Evolutionary conservation across 352 stramenopile species (phyloP), one percentile per base, ranked within the genome.

Genomic region (Globisporangium uncinulatum): DNA sequence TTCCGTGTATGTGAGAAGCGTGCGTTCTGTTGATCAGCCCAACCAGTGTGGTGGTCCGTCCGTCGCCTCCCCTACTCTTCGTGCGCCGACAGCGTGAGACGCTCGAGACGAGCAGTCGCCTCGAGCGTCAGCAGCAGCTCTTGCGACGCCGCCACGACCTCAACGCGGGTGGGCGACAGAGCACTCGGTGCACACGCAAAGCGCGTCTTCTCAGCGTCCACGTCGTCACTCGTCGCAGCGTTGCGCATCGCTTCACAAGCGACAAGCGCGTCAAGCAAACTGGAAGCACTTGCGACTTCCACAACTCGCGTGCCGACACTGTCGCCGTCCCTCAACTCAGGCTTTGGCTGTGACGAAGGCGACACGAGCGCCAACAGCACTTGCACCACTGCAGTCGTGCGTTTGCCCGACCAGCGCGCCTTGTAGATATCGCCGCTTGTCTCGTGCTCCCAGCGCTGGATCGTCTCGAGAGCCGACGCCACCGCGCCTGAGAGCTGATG

Each of bases 121-220:
- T 46, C 52, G 11, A 56, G 46, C 39, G 29, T 37, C 15, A 29
- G 20, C n/a, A 65, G 46, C 21, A 65, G 29, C 45, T 59, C 46
- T 1, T 19, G n/a, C 24, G 59, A 37, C 20, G 29, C 45, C 14
- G 51, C 59, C 4, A 36, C n/a, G 14, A 57, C 32, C 0, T 60
- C 39, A 11, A 65, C 21, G 4, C 46, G 34, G 6, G 43, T 21
- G 24, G 29, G 11, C 10, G n/a, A 15, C 20, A 63, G 20, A 15
- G 8, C 52, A 41, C 59, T 60, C 13, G 59, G 46, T 20, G 37
- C 47, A 19, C 59, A 60, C n/a, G 47, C 17, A 13, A 65, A 55
- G 3, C 39, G 1, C 15, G n/a, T 19, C 2, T 32, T 29, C n/a
- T 17, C n/a, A 5, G 31, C 34, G n/a, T 57, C 47, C 24, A 60